Evolutionary conservation across 169 alveolate species (phyloP).

Genomic region (Perkinsus olseni): DNA sequence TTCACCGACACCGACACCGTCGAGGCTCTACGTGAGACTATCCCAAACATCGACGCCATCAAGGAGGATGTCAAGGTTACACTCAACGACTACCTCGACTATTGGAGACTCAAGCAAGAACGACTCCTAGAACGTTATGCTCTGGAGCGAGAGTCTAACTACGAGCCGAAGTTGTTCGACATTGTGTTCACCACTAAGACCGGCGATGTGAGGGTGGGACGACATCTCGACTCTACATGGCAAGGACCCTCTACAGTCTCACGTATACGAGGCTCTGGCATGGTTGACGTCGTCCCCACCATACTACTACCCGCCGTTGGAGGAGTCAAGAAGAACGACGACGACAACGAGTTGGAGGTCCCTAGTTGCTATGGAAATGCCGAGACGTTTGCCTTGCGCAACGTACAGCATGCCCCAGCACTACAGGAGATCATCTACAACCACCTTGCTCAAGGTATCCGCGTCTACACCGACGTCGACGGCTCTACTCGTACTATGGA

Average conservation of each 20-base stretch:
- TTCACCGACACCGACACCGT: neutral
- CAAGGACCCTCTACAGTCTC: neutral
- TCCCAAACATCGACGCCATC: neutral
- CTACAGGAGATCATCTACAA: neutral
- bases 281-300: neutral
- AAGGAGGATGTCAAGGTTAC: neutral
- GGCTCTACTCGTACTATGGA: neutral
- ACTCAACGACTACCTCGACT: neutral
- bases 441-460: neutral
- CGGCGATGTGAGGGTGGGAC: neutral
- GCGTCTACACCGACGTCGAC: neutral
- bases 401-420: neutral
- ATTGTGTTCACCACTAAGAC: neutral
- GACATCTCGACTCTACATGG: neutral
- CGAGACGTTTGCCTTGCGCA: neutral
- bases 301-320: neutral
- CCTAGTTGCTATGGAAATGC: neutral
- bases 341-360: neutral
- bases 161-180: neutral
- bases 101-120: neutral
- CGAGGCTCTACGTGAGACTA: neutral
- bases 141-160: neutral
- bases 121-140: neutral
- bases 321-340: neutral
- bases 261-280: neutral